Percentiles rank a stretch among this genome's conserved stretches.
Conservation (phyloP, 306 rosid species). For the Prunus mume region DNA sequence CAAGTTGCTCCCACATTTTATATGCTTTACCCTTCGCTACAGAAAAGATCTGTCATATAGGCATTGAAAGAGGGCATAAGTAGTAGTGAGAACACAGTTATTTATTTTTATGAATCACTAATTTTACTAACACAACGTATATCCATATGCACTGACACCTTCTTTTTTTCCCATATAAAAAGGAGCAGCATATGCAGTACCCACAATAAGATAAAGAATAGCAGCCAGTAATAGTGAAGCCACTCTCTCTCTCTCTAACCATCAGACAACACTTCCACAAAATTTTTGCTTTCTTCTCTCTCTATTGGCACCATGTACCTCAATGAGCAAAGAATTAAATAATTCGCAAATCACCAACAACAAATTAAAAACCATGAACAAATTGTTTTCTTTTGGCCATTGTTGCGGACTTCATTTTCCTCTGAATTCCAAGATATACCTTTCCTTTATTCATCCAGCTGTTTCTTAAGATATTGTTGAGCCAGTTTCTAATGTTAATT, state of each 20-base stretch:
- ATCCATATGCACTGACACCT: background rate
- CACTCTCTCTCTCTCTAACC: background rate
- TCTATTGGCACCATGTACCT: background rate
- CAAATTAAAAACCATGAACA: background rate
- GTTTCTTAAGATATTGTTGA: background rate
- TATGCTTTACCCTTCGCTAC: constrained; percentile 59
- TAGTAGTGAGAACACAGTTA: constrained; percentile 18
- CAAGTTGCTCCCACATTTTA: constrained; percentile 70
- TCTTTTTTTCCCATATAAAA: background rate
- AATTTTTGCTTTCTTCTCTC: background rate
- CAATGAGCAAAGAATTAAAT: background rate
- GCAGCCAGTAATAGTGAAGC: background rate
- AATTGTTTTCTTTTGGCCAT: background rate
- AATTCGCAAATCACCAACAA: background rate
- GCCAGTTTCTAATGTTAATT: background rate
- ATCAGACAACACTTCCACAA: background rate
- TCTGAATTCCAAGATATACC: background rate
- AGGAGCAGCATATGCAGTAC: background rate
- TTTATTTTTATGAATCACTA: constrained; percentile 15
- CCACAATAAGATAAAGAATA: constrained; percentile 1
- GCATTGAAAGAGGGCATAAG: constrained; percentile 28
- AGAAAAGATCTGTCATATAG: constrained; percentile 73
- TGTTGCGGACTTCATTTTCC: background rate
- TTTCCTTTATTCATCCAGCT: background rate
- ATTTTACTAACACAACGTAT: constrained; percentile 18